Percentiles rank a stretch among this genome's conserved stretches.
phyloP scores from a whole-genome alignment of 1,284 basidiomycete genomes.

The Bondarzewia mesenterica region DNA sequence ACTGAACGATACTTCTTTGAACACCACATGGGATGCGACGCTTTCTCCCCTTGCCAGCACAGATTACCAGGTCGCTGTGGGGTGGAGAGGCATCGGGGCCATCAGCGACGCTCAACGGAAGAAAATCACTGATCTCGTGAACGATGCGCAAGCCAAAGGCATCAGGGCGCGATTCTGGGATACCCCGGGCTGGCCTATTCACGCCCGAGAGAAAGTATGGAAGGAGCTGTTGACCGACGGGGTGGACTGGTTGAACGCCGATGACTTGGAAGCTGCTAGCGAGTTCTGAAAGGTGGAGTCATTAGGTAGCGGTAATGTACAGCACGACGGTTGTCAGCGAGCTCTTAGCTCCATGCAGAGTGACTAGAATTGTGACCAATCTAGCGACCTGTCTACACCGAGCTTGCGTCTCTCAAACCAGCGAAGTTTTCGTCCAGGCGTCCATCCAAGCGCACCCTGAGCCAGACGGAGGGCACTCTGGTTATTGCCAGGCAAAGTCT shows the following conservation, averaged over 20 bases:
- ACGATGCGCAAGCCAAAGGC: slow-evolving; percentile 36
- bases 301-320: background rate
- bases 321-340: too few species aligned
- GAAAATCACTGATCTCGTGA: slow-evolving; percentile 29
- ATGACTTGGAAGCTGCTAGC: slow-evolving; percentile 40
- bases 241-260: slow-evolving; percentile 47
- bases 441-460: slow-evolving; percentile 24
- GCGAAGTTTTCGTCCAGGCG: slow-evolving; percentile 14
- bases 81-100: slow-evolving; percentile 38
- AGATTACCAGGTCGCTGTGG: slow-evolving; percentile 37
- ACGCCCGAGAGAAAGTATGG: slow-evolving; percentile 37
- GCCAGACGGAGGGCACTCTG: slow-evolving; percentile 23
- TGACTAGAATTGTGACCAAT: slow-evolving; percentile 20
- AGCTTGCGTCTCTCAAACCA: slow-evolving; percentile 27
- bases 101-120: slow-evolving; percentile 32
- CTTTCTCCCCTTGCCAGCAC: slow-evolving; percentile 44
- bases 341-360: too few species aligned
- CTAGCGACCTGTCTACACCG: slow-evolving; percentile 23
- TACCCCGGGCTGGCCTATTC: slow-evolving; percentile 42
- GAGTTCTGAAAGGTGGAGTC: slow-evolving; percentile 25
- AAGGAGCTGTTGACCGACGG: slow-evolving; percentile 32
- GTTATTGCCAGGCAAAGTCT: slow-evolving; percentile 24
- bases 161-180: slow-evolving; percentile 46
- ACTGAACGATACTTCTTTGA: slow-evolving; percentile 20
- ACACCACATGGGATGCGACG: slow-evolving; percentile 28